phyloP scores from a whole-genome alignment of 1,284 basidiomycete genomes.

The Irpex sp. region DNA sequence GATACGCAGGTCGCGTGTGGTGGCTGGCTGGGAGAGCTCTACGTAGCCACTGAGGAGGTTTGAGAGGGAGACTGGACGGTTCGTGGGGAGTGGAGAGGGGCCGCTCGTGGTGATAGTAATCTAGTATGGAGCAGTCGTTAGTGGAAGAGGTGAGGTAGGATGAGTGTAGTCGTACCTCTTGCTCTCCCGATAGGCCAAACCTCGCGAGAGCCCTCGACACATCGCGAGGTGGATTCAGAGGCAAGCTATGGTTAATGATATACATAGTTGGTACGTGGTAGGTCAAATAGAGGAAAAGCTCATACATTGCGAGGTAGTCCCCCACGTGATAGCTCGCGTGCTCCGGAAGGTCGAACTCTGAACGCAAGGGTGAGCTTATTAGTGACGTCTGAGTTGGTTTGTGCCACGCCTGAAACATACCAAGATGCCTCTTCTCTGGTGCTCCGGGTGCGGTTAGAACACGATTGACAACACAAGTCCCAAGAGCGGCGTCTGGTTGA shows the following conservation, averaged over 20 bases:
- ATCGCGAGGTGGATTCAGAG: slow-evolving; percentile 37
- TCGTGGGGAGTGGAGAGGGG: slow-evolving; percentile 39
- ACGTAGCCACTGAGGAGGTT: slow-evolving; percentile 43
- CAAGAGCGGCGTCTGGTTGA: slow-evolving; percentile 37
- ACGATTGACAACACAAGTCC: slow-evolving; percentile 38
- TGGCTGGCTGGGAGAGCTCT: slow-evolving; percentile 45
- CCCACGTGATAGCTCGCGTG: slow-evolving; percentile 37
- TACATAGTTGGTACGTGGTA: not conserved
- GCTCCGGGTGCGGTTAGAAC: slow-evolving; percentile 37
- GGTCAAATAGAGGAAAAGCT: not conserved
- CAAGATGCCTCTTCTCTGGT: slow-evolving; percentile 42
- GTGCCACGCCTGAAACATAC: slow-evolving; percentile 14
- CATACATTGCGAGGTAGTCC: slow-evolving; percentile 46
- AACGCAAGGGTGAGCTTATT: not conserved
- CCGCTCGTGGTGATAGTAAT: slow-evolving; percentile 35
- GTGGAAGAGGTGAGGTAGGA: not conserved
- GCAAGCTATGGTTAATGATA: slow-evolving; percentile 27
- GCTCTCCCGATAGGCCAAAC: slow-evolving; percentile 39
- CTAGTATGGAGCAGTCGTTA: slow-evolving; percentile 18
- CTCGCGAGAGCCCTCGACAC: slow-evolving; percentile 38
- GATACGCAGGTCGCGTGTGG: slow-evolving; percentile 34
- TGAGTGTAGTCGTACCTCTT: slow-evolving; percentile 29
- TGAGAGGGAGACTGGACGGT: slow-evolving; percentile 33
- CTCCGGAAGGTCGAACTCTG: slow-evolving; percentile 40
- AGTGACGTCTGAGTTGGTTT: not conserved